A percentile compares a stretch with the other conserved stretches of the same genome.
These are phyloP conservation scores for Verticillium klebahnii DNA, from an alignment of 2,329 filamentous ascomycete genomes.

Conservation along the genomic window DNA sequence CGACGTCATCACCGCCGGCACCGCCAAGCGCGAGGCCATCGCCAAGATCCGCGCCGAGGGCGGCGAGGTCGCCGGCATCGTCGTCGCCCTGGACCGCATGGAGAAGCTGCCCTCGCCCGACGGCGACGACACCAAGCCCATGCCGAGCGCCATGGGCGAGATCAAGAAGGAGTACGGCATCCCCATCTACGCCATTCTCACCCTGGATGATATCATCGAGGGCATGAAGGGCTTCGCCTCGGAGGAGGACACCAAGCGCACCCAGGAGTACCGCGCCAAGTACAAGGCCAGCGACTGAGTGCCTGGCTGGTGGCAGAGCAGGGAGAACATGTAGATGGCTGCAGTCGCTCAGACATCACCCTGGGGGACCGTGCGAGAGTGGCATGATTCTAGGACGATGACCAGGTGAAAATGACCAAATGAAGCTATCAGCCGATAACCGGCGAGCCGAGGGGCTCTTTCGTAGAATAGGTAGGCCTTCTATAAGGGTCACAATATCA, in stretches of 20 bases:
- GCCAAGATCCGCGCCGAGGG: conserved; percentile 83
- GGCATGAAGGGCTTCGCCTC: conserved; percentile 60
- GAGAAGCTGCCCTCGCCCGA: conserved; percentile 69
- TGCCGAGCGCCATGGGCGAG: conserved; percentile 80
- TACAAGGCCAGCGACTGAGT: conserved; percentile 56
- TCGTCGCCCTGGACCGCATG: conserved; percentile 83
- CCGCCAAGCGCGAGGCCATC: conserved; percentile 88
- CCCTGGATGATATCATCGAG: conserved; percentile 75
- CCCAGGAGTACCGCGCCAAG: conserved; percentile 68
- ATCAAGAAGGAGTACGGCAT: conserved; percentile 78
- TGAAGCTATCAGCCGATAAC: background rate
- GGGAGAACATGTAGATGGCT: background rate
- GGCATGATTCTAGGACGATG: no score
- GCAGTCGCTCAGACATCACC: background rate
- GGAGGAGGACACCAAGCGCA: conserved; percentile 57
- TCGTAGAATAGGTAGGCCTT: background rate
- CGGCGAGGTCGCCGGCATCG: conserved; percentile 77
- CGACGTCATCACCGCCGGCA: conserved; percentile 94
- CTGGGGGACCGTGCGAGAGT: background rate
- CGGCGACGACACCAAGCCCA: conserved; percentile 62
- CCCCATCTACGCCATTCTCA: conserved; percentile 78
- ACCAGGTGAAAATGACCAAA: no score
- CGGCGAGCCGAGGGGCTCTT: background rate
- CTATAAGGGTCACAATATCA: background rate
- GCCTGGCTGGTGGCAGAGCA: background rate